These are phyloP conservation scores for Mycena capillaripes DNA, from an alignment of 768 basidiomycete species.

Conservation along the genomic window DNA sequence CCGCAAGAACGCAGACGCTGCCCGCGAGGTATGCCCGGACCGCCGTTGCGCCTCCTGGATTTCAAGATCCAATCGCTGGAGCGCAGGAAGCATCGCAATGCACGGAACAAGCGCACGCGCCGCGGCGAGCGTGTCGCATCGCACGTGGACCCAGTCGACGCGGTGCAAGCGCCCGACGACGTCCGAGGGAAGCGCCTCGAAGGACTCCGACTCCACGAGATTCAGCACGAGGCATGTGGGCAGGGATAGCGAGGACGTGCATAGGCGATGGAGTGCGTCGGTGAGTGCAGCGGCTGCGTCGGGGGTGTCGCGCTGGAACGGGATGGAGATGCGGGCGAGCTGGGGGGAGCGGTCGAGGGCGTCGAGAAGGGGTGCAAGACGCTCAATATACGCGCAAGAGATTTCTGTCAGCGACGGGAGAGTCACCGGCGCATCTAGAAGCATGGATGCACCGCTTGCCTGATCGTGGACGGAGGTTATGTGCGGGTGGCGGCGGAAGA, in stretches of 20 bases:
- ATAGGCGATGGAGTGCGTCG: conserved; percentile 6
- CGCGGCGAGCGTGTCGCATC: conserved; percentile 5
- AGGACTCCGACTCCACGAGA: conserved; percentile 5
- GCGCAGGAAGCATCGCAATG: background rate
- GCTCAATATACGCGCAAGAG: background rate
- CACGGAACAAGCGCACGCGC: conserved; percentile 1
- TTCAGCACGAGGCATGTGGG: conserved; percentile 2
- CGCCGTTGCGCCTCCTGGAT: background rate
- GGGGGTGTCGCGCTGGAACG: conserved; percentile 1
- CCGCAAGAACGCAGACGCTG: background rate
- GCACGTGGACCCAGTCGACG: conserved; percentile 6
- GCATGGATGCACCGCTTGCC: background rate
- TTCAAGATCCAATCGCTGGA: background rate
- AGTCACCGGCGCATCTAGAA: conserved; percentile 1
- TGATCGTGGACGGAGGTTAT: background rate
- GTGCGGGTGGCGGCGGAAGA: conserved; percentile 10
- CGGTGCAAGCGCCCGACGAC: conserved; percentile 3
- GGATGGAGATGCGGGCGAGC: conserved; percentile 5
- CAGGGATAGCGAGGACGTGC: background rate
- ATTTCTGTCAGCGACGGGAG: background rate
- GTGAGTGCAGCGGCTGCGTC: background rate
- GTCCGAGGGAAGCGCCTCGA: background rate
- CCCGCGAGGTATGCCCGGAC: background rate
- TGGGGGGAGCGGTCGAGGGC: conserved; percentile 11
- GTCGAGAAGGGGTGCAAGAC: conserved; percentile 9